A percentile compares a stretch with the other conserved stretches of the same genome.
Conservation (phyloP, 2,329 filamentous ascomycete genomes). For the Diaporthe citrichinensis region DNA sequence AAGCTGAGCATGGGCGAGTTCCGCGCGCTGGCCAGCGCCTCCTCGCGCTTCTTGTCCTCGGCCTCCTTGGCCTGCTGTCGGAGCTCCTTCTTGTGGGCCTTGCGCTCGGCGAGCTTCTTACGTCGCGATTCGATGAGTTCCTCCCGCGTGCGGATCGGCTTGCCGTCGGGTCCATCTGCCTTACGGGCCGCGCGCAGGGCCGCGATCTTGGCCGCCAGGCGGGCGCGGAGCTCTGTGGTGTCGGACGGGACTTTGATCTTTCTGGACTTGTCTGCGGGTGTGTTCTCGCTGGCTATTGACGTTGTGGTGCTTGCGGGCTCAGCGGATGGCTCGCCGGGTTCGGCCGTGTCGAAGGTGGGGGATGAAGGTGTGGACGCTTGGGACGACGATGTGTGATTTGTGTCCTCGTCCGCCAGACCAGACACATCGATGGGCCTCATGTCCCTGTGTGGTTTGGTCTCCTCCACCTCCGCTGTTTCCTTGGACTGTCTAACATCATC, state of each 20-base stretch:
- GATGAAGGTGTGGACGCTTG: constrained; percentile 69
- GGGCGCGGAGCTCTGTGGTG: constrained; percentile 81
- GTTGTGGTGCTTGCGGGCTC: constrained; percentile 73
- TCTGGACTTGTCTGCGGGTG: constrained; percentile 73
- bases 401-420: constrained; percentile 63
- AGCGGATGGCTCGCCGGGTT: constrained; percentile 54
- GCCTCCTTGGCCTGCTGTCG: constrained; percentile 83
- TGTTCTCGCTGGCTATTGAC: constrained; percentile 77
- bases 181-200: constrained; percentile 88
- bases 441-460: constrained; percentile 47
- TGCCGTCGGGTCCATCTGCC: constrained; percentile 86
- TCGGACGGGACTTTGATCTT: constrained; percentile 78
- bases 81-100: constrained; percentile 89
- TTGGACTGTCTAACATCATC: constrained; percentile 43
- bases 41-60: constrained; percentile 77
- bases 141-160: constrained; percentile 86
- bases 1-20: constrained; percentile 71
- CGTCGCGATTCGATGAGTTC: constrained; percentile 92
- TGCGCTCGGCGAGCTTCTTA: constrained; percentile 88
- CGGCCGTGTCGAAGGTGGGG: constrained; percentile 70
- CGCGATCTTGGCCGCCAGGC: constrained; percentile 87
- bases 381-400: constrained; percentile 56
- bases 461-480: constrained; percentile 48
- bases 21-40: constrained; percentile 70
- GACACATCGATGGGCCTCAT: constrained; percentile 62